phyloP scores from a whole-genome alignment of 768 basidiomycete species.

The Chalciporus piperatus region DNA sequence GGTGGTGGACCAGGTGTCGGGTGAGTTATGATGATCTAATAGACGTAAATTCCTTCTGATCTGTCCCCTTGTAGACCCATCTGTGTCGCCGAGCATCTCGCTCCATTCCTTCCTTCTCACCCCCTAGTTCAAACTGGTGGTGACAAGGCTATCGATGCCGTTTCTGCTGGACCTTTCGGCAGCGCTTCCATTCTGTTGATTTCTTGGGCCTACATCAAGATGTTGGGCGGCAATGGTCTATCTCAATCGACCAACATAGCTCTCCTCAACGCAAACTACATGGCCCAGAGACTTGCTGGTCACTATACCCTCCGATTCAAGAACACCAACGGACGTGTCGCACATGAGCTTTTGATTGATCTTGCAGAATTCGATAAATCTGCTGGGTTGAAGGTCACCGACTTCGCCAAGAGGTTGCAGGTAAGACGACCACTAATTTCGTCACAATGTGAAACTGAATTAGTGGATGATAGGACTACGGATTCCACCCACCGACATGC shows the following conservation, averaged over 20 bases:
- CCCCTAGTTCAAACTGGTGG: conserved; percentile 68
- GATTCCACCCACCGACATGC: conserved; percentile 96
- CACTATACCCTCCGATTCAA: conserved; percentile 88
- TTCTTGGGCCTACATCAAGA: conserved; percentile 99
- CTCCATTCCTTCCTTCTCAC: conserved; percentile 92
- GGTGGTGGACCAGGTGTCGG: conserved; percentile 97
- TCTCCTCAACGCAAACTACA: conserved; percentile 95
- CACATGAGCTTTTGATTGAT: conserved; percentile 95
- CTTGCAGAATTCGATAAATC: conserved; percentile 91
- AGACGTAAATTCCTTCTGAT: not conserved
- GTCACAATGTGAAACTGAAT: not conserved
- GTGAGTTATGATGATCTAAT: conserved; percentile 36
- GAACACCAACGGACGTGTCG: conserved; percentile 88
- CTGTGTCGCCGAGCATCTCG: conserved; percentile 89
- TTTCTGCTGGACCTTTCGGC: conserved; percentile 91
- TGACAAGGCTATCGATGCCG: conserved; percentile 75
- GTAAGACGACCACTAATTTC: conserved; percentile 32
- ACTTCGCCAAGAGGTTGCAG: conserved; percentile 96
- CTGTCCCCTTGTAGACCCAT: conserved; percentile 59
- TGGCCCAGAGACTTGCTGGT: conserved; percentile 80
- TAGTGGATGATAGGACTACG: conserved; percentile 59
- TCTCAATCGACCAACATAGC: conserved; percentile 83
- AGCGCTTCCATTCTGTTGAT: conserved; percentile 94
- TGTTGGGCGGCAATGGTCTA: conserved; percentile 95
- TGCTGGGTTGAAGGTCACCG: conserved; percentile 88